Evolutionary conservation across 108 stramenopile genomes (phyloP).

Genomic region (Fistulifera pelliculosa): DNA sequence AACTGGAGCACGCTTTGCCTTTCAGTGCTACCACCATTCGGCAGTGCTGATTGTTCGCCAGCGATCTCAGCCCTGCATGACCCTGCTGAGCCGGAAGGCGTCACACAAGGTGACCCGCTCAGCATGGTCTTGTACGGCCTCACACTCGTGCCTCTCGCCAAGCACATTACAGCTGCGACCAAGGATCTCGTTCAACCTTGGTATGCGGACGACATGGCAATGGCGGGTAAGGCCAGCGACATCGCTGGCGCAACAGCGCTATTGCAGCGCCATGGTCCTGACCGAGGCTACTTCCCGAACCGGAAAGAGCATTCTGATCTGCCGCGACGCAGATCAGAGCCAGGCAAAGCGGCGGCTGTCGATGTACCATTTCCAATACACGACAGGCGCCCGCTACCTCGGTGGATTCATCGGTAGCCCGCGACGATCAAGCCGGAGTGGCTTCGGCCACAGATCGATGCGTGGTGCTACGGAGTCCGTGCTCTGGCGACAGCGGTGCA

Average conservation of each 20-base stretch:
- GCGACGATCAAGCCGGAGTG: conserved; percentile 1
- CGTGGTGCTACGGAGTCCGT: conserved; percentile 12
- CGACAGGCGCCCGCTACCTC: conserved; percentile 6
- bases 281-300: conserved; percentile 16
- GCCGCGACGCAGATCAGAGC: too few relatives aligned
- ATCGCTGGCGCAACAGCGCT: neutral
- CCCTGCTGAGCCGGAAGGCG: neutral
- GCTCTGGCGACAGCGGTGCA: conserved; percentile 5
- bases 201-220: conserved; percentile 25
- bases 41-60: too few relatives aligned
- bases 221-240: conserved; percentile 1
- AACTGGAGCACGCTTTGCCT: too few relatives aligned
- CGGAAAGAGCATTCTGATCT: too few relatives aligned
- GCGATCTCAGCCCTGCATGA: neutral
- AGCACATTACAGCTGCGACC: conserved; percentile 1
- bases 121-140: conserved; percentile 28
- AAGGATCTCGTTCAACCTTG: conserved; percentile 14
- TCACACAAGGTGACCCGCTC: conserved; percentile 26
- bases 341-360: too few relatives aligned
- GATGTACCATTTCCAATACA: too few relatives aligned
- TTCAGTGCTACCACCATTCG: too few relatives aligned
- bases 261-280: neutral
- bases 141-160: conserved; percentile 15
- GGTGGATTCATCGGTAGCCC: conserved; percentile 11
- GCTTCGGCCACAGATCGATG: conserved; percentile 8